Conservation (phyloP, 164 flowering plant genomes). For the Cinnamomum chago region DNA sequence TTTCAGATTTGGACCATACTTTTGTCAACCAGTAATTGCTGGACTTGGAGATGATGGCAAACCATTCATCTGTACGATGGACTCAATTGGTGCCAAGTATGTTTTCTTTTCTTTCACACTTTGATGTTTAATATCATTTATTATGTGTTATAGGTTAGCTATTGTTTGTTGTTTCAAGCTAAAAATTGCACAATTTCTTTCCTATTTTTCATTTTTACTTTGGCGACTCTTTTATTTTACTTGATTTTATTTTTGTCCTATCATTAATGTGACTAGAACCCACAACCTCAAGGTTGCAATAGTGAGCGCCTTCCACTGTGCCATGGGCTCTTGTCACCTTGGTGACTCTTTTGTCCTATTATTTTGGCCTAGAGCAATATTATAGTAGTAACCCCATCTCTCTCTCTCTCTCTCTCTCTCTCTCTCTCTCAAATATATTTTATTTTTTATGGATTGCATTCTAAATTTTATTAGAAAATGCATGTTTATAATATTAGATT, state of each 20-base stretch:
- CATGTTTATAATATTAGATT: no score
- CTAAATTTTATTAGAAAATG: no score
- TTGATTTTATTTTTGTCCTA: background rate
- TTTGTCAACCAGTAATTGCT: constrained; percentile 94
- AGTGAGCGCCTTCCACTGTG: no score
- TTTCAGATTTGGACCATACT: constrained; percentile 90
- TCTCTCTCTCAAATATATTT: no score
- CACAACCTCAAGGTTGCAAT: no score
- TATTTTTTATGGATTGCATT: no score
- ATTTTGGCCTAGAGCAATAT: no score
- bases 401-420: no score
- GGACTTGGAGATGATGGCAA: constrained; percentile 85
- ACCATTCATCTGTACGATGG: constrained; percentile 98
- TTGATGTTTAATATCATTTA: background rate
- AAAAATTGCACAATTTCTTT: background rate
- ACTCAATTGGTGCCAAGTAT: constrained; percentile 93
- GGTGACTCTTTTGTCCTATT: no score
- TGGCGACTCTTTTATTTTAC: background rate
- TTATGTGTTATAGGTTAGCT: background rate
- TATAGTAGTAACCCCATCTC: no score
- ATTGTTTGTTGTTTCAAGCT: background rate
- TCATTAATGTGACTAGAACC: background rate
- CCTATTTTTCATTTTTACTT: no score
- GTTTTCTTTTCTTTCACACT: constrained; percentile 15
- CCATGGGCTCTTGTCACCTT: no score